Percentiles rank a stretch among this genome's conserved stretches.
phyloP scores from a whole-genome alignment of 1,284 basidiomycete genomes.

The Ceratobasidium sp. region DNA sequence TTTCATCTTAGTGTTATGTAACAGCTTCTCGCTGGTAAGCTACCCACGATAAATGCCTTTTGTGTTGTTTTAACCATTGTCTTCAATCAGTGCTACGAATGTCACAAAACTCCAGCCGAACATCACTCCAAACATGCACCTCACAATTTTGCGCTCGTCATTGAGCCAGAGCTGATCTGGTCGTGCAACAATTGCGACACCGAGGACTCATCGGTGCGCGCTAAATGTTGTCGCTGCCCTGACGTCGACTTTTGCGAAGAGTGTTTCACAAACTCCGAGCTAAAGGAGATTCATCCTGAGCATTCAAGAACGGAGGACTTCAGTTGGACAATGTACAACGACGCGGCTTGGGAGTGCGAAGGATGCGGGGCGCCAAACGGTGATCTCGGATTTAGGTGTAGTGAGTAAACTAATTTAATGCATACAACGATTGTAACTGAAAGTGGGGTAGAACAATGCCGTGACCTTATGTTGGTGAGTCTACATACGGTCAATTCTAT shows the following conservation, averaged over 20 bases:
- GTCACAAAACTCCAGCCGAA: conserved; percentile 33
- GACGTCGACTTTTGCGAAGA: conserved; percentile 29
- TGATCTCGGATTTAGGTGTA: conserved; percentile 33
- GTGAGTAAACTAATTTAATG: neutral
- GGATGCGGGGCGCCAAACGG: conserved; percentile 33
- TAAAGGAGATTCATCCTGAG: conserved; percentile 11
- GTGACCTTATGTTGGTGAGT: conserved; percentile 13
- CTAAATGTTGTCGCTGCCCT: conserved; percentile 27
- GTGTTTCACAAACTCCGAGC: neutral
- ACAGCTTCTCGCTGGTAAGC: conserved; percentile 16
- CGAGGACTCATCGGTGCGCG: neutral
- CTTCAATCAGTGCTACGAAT: conserved; percentile 33
- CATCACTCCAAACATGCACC: conserved; percentile 30
- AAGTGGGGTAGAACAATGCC: neutral
- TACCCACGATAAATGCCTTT: neutral
- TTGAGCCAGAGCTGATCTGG: conserved; percentile 6
- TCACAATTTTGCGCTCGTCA: conserved; percentile 38
- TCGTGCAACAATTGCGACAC: conserved; percentile 19
- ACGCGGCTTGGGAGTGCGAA: conserved; percentile 32
- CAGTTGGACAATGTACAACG: conserved; percentile 16
- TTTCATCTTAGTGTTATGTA: neutral
- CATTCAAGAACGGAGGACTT: conserved; percentile 18
- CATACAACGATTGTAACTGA: no score
- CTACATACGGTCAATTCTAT: neutral
- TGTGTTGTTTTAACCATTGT: neutral